Percentiles rank a stretch among this genome's conserved stretches.
phyloP scores from a whole-genome alignment of 73 alveolate species.

The Uronychia binucleata region DNA sequence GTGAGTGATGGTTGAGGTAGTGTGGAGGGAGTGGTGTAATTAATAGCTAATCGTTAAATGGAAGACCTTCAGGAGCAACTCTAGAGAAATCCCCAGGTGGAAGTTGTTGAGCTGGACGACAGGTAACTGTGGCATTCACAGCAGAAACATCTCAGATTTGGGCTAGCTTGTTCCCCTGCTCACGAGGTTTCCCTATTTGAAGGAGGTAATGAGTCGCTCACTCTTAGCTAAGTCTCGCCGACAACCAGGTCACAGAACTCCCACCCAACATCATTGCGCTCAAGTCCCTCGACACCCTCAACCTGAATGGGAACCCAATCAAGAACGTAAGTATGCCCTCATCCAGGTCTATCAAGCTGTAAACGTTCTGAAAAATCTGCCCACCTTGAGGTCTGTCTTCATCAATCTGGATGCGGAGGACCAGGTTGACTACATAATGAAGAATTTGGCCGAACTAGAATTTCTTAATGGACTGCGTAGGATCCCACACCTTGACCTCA shows the following conservation, averaged over 20 bases:
- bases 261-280: background rate
- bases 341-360: background rate
- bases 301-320: background rate
- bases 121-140: background rate
- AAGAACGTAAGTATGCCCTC: background rate
- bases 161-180: background rate
- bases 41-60: background rate
- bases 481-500: background rate
- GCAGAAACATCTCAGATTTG: background rate
- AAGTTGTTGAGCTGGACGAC: background rate
- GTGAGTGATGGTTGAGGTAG: background rate
- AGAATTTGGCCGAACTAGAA: slow-evolving; percentile 26
- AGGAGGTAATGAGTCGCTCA: background rate
- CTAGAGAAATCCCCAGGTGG: background rate
- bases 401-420: slow-evolving; percentile 62
- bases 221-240: background rate
- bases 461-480: slow-evolving; percentile 46
- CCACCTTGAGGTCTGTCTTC: background rate
- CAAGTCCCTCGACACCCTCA: background rate
- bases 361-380: background rate
- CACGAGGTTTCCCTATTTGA: background rate
- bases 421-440: slow-evolving; percentile 59
- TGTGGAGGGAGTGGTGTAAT: background rate
- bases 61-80: background rate
- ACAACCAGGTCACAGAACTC: background rate